These are phyloP conservation scores for Kregervanrija fluxuum DNA, from an alignment of 805 yeast genomes.

Conservation along the genomic window DNA sequence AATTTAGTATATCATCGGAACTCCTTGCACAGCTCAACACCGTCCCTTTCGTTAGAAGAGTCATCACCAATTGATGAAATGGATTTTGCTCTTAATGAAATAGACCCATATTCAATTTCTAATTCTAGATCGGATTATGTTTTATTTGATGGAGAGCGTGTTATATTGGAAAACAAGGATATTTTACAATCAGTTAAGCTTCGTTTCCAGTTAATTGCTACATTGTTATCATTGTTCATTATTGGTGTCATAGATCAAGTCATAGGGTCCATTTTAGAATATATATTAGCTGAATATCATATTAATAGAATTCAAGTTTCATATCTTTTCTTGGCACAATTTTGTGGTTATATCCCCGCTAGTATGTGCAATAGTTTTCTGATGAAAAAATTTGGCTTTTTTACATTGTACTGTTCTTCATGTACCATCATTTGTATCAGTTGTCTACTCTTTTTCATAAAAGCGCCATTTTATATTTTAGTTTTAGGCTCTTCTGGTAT, in stretches of 20 bases:
- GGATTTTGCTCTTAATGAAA: too few relatives aligned
- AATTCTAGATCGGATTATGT: too few relatives aligned
- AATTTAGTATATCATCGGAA: too few relatives aligned
- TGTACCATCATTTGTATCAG: conserved; percentile 6
- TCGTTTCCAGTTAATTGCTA: conserved; percentile 35
- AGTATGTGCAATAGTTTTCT: conserved; percentile 40
- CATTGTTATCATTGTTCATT: conserved; percentile 34
- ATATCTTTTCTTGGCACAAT: conserved; percentile 42
- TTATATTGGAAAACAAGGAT: conserved; percentile 32
- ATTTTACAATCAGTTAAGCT: conserved; percentile 32
- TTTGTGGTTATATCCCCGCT: conserved; percentile 47
- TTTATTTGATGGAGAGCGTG: conserved; percentile 16
- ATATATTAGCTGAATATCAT: conserved; percentile 38
- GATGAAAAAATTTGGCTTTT: conserved; percentile 39
- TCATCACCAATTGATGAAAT: too few relatives aligned
- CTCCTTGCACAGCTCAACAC: too few relatives aligned
- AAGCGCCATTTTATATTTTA: conserved; percentile 36
- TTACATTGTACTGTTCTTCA: conserved; percentile 34
- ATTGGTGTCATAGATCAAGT: conserved; percentile 57
- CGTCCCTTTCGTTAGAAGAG: too few relatives aligned
- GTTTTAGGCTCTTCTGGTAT: conserved; percentile 31
- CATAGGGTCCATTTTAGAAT: conserved; percentile 52
- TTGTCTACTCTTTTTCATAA: conserved; percentile 27
- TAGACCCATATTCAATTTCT: too few relatives aligned
- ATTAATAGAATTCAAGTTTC: conserved; percentile 44